phyloP scores from a whole-genome alignment of 208 protist species.

The Crithidia expoeki region DNA sequence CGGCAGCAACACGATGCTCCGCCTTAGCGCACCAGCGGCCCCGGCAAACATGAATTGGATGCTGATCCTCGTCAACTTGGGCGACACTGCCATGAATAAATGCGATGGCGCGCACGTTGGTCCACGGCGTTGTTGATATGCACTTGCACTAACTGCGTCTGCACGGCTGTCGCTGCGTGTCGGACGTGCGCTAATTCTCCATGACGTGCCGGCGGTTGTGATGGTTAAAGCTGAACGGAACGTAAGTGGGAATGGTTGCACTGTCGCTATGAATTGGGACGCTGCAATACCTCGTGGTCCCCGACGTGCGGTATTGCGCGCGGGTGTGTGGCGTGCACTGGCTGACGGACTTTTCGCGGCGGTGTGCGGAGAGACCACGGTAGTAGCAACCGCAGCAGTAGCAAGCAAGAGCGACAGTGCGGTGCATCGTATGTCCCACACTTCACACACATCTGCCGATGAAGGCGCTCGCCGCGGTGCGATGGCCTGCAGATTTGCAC shows the following conservation, averaged over 20 bases:
- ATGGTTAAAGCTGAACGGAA: slow-evolving; percentile 12
- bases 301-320: slow-evolving; percentile 16
- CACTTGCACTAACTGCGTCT: slow-evolving; percentile 11
- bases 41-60: slow-evolving; percentile 3
- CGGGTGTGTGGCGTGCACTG: slow-evolving; percentile 6
- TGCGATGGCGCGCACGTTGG: slow-evolving; percentile 8
- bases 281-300: slow-evolving; percentile 1
- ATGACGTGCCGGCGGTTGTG: background rate
- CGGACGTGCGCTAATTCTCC: background rate
- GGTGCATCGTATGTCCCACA: slow-evolving; percentile 3
- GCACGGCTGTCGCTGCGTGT: slow-evolving; percentile 18
- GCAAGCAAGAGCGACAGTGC: background rate
- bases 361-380: background rate
- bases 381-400: background rate
- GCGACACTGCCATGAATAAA: slow-evolving; percentile 20
- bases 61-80: slow-evolving; percentile 14
- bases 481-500: background rate
- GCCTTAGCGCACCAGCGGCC: slow-evolving; percentile 3
- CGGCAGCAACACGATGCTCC: slow-evolving; percentile 7
- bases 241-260: background rate
- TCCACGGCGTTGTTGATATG: background rate
- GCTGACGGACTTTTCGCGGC: background rate
- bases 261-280: background rate
- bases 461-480: background rate
- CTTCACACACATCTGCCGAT: background rate